Conservation (phyloP, 805 yeast genomes). For the Myxozyma neotropica region DNA sequence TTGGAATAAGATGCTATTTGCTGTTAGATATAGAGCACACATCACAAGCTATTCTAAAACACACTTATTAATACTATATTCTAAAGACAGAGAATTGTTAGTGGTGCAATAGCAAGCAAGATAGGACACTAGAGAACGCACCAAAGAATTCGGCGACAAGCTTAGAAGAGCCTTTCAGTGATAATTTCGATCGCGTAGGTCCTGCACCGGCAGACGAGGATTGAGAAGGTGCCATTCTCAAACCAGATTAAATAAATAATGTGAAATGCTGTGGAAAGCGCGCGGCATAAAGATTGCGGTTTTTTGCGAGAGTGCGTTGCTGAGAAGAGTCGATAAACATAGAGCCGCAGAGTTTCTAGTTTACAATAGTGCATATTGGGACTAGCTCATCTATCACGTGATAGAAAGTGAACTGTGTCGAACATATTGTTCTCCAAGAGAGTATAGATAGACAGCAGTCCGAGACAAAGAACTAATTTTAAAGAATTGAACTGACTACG, state of each 20-base stretch:
- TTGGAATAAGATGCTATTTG: constrained; percentile 65
- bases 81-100: constrained; percentile 38
- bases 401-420: neutral
- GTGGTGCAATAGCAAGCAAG: neutral
- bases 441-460: too few relatives aligned
- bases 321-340: too few relatives aligned
- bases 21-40: neutral
- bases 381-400: too few relatives aligned
- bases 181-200: constrained; percentile 53
- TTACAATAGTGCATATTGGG: too few relatives aligned
- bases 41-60: neutral
- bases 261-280: too few relatives aligned
- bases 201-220: constrained; percentile 1
- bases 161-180: constrained; percentile 77
- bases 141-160: constrained; percentile 80
- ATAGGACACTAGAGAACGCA: constrained; percentile 36
- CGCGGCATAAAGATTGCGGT: too few relatives aligned
- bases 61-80: constrained; percentile 65
- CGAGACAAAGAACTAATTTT: too few relatives aligned
- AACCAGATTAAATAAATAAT: neutral
- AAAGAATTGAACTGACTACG: too few relatives aligned
- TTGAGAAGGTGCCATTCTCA: constrained; percentile 4
- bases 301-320: too few relatives aligned
- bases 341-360: too few relatives aligned
- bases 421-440: too few relatives aligned